Percentiles rank a stretch among this genome's conserved stretches.
Evolutionary conservation across 495 filamentous ascomycete species (phyloP).

Genomic region (Neurospora intermedia): DNA sequence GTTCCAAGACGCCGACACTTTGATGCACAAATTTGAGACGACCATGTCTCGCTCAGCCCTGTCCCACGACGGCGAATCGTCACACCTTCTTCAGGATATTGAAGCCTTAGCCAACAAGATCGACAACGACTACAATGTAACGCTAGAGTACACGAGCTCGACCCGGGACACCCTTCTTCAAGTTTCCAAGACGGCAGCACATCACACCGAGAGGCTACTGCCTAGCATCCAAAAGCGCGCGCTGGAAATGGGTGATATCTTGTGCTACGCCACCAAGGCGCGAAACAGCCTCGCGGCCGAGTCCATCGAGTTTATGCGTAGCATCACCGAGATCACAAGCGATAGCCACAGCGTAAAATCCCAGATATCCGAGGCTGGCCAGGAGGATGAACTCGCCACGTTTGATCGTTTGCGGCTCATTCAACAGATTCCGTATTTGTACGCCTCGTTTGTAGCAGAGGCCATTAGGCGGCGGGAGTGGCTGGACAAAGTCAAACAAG

Average conservation of each 20-base stretch:
- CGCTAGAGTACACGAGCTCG: constrained; percentile 55
- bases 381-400: constrained; percentile 54
- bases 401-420: constrained; percentile 70
- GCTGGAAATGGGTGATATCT: constrained; percentile 62
- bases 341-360: constrained; percentile 56
- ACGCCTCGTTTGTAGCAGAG: constrained; percentile 81
- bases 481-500: constrained; percentile 74
- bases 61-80: constrained; percentile 29
- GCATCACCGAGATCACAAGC: constrained; percentile 67
- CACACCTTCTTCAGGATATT: constrained; percentile 67
- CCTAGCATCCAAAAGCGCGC: constrained; percentile 64
- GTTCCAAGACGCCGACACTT: constrained; percentile 32
- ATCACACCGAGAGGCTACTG: constrained; percentile 79
- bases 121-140: constrained; percentile 73
- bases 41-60: constrained; percentile 34
- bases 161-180: constrained; percentile 65
- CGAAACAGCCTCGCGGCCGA: constrained; percentile 47
- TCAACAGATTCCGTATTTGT: constrained; percentile 71
- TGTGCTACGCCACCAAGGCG: constrained; percentile 53
- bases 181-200: constrained; percentile 74
- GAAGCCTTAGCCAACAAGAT: constrained; percentile 78
- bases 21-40: constrained; percentile 39
- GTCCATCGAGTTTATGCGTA: constrained; percentile 62
- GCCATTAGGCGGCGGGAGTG: constrained; percentile 80
- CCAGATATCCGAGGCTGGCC: constrained; percentile 58